phyloP scores from a whole-genome alignment of 345 rosid genomes.

The Alliaria petiolata region DNA sequence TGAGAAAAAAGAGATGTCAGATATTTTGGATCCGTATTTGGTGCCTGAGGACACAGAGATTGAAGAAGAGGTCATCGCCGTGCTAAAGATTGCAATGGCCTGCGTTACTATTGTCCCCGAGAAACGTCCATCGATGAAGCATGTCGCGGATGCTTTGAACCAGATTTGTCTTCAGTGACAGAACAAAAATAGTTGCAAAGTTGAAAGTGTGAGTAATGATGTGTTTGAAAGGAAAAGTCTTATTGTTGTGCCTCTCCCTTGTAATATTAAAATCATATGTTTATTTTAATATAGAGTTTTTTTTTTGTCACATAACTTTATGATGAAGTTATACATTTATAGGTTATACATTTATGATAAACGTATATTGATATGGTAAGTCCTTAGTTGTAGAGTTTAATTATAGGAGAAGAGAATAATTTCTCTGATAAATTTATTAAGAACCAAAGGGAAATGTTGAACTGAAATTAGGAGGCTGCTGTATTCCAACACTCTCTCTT shows the following conservation, averaged over 20 bases:
- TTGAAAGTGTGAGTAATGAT: neutral
- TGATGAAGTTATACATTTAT: no score
- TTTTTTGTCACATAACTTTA: constrained; percentile 11
- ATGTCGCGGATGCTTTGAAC: constrained; percentile 51
- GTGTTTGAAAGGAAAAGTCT: neutral
- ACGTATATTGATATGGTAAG: neutral
- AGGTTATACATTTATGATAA: neutral
- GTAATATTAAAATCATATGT: neutral
- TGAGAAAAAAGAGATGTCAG: constrained; percentile 74
- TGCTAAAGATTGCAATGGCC: constrained; percentile 75
- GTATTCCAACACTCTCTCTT: constrained; percentile 9
- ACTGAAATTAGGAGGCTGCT: constrained; percentile 16
- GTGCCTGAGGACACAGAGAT: constrained; percentile 63
- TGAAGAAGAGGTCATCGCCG: constrained; percentile 84
- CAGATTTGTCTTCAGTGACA: constrained; percentile 17
- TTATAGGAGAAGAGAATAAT: neutral
- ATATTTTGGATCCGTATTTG: constrained; percentile 71
- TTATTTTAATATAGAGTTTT: neutral
- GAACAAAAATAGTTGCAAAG: neutral
- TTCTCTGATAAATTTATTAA: neutral
- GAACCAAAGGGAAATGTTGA: constrained; percentile 17
- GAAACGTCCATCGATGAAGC: constrained; percentile 77
- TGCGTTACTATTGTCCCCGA: constrained; percentile 69
- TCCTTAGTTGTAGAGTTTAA: neutral
- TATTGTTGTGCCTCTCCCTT: neutral